These are phyloP conservation scores for Limonium bicolor DNA, from an alignment of 148 eudicot genomes.

Conservation along the genomic window DNA sequence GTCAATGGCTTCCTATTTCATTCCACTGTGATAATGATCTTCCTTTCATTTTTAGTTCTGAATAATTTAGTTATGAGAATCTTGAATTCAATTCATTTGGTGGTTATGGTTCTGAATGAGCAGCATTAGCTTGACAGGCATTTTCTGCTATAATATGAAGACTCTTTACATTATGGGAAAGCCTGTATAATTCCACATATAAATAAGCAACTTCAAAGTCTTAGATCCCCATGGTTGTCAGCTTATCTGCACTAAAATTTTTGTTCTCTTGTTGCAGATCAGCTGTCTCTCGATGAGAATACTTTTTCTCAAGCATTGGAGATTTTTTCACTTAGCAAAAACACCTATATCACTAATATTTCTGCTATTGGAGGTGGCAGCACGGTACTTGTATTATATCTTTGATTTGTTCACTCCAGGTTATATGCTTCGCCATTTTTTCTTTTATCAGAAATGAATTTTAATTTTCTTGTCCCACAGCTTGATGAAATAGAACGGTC, in stretches of 20 bases:
- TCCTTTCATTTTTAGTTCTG: too few relatives aligned
- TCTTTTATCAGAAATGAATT: too few relatives aligned
- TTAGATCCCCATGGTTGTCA: too few relatives aligned
- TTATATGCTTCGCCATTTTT: neutral
- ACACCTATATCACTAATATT: conserved; percentile 23
- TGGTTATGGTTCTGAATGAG: too few relatives aligned
- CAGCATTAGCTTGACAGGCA: neutral
- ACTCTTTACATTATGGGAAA: neutral
- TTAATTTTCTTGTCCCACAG: conserved; percentile 19
- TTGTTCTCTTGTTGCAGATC: conserved; percentile 29
- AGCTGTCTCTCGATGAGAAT: conserved; percentile 34
- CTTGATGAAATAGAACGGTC: conserved; percentile 67
- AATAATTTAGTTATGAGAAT: too few relatives aligned
- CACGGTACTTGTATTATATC: conserved; percentile 15
- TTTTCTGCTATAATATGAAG: neutral
- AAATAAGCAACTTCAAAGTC: too few relatives aligned
- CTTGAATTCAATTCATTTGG: neutral
- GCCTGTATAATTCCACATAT: neutral
- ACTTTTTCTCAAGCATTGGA: conserved; percentile 32
- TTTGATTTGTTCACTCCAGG: neutral
- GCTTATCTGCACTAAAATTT: neutral
- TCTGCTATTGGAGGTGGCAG: conserved; percentile 42
- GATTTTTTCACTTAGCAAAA: conserved; percentile 46
- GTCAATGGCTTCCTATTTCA: too few relatives aligned
- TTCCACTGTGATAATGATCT: too few relatives aligned